Percentiles rank a stretch among this genome's conserved stretches.
These are phyloP conservation scores for Acmispon strigosus DNA, from an alignment of 306 rosid genomes.

Conservation along the genomic window DNA sequence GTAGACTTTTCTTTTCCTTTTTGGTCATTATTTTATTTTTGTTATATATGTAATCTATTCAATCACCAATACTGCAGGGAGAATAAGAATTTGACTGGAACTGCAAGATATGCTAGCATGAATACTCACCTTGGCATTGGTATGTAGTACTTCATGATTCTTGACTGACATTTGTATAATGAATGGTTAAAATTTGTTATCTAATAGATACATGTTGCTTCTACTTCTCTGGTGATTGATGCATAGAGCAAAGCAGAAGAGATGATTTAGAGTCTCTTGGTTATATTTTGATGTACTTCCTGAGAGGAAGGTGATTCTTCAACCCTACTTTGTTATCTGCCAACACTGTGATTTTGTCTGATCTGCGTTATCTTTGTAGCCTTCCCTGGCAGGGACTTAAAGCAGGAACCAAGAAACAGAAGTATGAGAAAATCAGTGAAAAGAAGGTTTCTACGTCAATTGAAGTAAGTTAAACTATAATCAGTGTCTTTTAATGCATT, in stretches of 20 bases:
- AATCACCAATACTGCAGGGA: slow-evolving; percentile 54
- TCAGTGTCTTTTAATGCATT: not conserved
- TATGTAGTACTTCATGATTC: slow-evolving; percentile 21
- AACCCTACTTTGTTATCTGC: slow-evolving; percentile 15
- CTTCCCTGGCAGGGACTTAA: slow-evolving; percentile 99
- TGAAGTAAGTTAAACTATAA: slow-evolving; percentile 48
- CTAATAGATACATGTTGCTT: slow-evolving; percentile 23
- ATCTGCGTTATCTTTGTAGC: slow-evolving; percentile 33
- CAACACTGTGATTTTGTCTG: slow-evolving; percentile 18
- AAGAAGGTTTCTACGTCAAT: slow-evolving; percentile 89
- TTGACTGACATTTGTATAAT: slow-evolving; percentile 4
- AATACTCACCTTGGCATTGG: slow-evolving; percentile 96
- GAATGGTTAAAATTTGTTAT: slow-evolving; percentile 9
- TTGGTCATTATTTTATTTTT: not conserved
- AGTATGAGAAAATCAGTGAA: slow-evolving; percentile 89
- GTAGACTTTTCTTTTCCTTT: not conserved
- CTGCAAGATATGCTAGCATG: slow-evolving; percentile 98
- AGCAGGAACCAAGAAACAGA: slow-evolving; percentile 96
- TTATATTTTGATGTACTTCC: slow-evolving; percentile 85
- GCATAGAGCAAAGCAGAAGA: slow-evolving; percentile 89
- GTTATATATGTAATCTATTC: slow-evolving; percentile 10
- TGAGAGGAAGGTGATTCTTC: slow-evolving; percentile 85
- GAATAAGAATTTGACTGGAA: slow-evolving; percentile 94
- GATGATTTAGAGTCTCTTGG: slow-evolving; percentile 99
- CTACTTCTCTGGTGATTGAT: slow-evolving; percentile 31